Base-by-base conservation (phyloP, 2,329 filamentous ascomycete genomes). In the Pseudocercospora macadamiae region DNA sequence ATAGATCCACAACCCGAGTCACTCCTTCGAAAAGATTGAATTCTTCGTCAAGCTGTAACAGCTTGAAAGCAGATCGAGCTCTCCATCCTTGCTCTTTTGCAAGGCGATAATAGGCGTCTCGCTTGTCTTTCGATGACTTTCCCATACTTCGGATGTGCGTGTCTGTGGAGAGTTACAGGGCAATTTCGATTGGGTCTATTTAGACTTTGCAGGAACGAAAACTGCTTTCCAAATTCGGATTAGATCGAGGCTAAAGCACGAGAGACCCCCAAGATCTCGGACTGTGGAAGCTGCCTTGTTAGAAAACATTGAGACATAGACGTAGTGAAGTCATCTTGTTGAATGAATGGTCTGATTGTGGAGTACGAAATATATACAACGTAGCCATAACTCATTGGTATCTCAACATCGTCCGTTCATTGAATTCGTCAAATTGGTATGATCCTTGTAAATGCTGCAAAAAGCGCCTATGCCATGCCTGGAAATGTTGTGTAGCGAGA, bases 71-170 rank as follows among this genome's bases (percentile, higher is more conserved):
- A 66, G 92, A 96, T 58, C 95, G 86, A 25, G 95, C 95, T 32
- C 95, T 90, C 93, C 95, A 99, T 64, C 96, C 96, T 80, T 99
- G 95, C 76, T 99, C 95, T 78, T 99, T 99, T 16, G 95, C 95
- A 7, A 99, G 89, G 54, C 95, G 86, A 73, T 99, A 99, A 78
- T 99, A 99, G 45, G 93, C 93, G 75, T 99, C 95, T 54, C 95
- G 90, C 79, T 99, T 99, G 73, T 99, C 95, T 77, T 99, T 99
- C 48, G 93, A 97, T 1, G 95, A 96, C 75, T 97, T 97, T 1
- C 71, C 71, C 70, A 73, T 74, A 23, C 8, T 49, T 9, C 16
- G 47, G 16, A 2, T 4, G 16, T 18, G 45, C 26, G 45, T 23
- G 23, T 26, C 5, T 18, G 42, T 9, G 3, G 36, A 39, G 16